Base-by-base conservation (phyloP, 73 alveolate species). In the Durusdinium trenchii region DNA sequence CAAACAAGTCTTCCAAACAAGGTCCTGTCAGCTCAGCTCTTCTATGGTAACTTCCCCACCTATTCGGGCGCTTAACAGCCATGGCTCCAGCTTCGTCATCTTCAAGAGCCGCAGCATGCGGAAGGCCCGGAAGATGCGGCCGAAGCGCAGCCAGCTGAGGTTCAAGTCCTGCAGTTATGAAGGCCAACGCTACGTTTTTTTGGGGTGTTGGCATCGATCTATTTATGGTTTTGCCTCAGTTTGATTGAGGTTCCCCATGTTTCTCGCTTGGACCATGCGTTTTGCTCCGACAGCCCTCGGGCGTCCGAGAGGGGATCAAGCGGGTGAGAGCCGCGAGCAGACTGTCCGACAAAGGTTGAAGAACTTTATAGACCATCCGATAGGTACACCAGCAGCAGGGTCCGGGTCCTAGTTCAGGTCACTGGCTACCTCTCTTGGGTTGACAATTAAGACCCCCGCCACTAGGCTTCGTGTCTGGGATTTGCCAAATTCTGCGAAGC, bases 51-150 rank as follows among this genome's bases (percentile, higher is more conserved):
- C n/a, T n/a, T n/a, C n/a, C n/a, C n/a, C n/a, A n/a, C n/a, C n/a
- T n/a, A n/a, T n/a, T n/a, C n/a, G 9, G 64, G 9, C 64, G 20
- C 64, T 20, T 20, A 9, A 9, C 64, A 9, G 30, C 62, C 6
- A 38, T 40, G n/a, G 30, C 52, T 91, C 98, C 87, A 91, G 89
- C 79, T 91, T 91, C 26, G 98, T 40, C 98, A 91, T 91, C 98
- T 91, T 91, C 78, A 91, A 61, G 9, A 91, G 89, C 78, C 98
- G 98, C 64, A 87, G 83, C 85, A 87, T 45, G 3, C 95, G 95
- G 60, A 91, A 91, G 89, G 85, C 78, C 36, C 98, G 98, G 60
- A 91, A 75, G 20, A 48, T 32, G 38, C 98, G 98, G 47, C 90
- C 98, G 28, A 71, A 69, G 57, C 98, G 98, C 45, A 91, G 48